Percentiles rank a stretch among this genome's conserved stretches.
Conservation (phyloP, 2,329 filamentous ascomycete species). For the Microdochium nivale region DNA sequence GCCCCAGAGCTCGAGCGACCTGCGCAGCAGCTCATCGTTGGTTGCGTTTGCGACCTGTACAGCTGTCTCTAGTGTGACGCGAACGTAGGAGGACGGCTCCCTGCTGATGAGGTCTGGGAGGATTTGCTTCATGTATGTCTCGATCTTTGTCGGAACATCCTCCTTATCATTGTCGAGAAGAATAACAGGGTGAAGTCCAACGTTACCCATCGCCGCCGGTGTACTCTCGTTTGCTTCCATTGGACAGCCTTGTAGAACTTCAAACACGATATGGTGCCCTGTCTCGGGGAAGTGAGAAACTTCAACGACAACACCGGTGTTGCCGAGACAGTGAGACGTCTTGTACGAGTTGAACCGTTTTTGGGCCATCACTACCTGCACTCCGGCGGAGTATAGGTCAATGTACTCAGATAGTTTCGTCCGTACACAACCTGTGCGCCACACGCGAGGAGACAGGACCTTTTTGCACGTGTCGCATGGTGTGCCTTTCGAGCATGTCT, state of each 20-base stretch:
- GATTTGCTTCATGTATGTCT: conserved; percentile 51
- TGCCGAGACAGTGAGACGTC: conserved; percentile 36
- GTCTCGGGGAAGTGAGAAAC: conserved; percentile 50
- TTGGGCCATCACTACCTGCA: conserved; percentile 54
- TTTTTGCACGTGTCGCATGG: conserved; percentile 57
- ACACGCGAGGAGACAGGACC: conserved; percentile 55
- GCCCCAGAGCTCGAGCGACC: conserved; percentile 56
- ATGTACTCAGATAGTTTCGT: conserved; percentile 54
- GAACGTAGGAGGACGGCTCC: conserved; percentile 53
- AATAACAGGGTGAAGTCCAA: conserved; percentile 24
- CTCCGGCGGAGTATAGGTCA: conserved; percentile 54
- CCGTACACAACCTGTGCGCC: conserved; percentile 55
- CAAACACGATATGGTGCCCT: conserved; percentile 32
- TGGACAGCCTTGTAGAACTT: conserved; percentile 29
- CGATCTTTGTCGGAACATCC: conserved; percentile 49
- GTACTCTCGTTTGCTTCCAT: conserved; percentile 16
- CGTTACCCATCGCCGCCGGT: conserved; percentile 16
- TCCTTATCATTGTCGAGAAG: conserved; percentile 55
- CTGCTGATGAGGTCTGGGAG: conserved; percentile 48
- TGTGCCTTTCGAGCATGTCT: conserved; percentile 56
- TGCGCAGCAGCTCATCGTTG: conserved; percentile 44
- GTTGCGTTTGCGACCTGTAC: conserved; percentile 35
- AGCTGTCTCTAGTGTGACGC: conserved; percentile 45
- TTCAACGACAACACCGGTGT: conserved; percentile 42
- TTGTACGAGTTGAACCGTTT: conserved; percentile 49